Evolutionary conservation across 2,329 filamentous ascomycete genomes (phyloP).

Genomic region (Monilinia laxa): DNA sequence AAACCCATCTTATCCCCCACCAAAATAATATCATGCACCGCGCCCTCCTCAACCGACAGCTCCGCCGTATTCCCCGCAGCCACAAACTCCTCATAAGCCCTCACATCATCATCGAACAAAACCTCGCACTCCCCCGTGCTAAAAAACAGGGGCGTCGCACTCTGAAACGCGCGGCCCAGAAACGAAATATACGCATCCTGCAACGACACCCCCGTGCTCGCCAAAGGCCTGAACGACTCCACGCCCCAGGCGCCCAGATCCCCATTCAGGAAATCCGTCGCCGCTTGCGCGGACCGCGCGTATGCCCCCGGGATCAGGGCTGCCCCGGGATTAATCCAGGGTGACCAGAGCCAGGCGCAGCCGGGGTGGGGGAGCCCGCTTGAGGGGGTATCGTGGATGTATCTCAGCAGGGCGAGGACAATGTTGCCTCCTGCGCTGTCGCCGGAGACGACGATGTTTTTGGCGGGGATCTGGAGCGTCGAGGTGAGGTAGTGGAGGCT

Average conservation of each 20-base stretch:
- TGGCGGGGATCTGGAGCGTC: constrained; percentile 42
- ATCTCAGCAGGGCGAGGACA: constrained; percentile 47
- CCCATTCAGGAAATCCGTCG: constrained; percentile 45
- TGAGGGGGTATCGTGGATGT: constrained; percentile 44
- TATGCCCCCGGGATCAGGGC: constrained; percentile 34
- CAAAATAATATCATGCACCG: constrained; percentile 49
- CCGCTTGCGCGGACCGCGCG: constrained; percentile 26
- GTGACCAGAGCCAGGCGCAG: constrained; percentile 46
- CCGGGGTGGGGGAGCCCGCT: constrained; percentile 41
- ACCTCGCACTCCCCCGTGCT: constrained; percentile 46
- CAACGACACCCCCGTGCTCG: constrained; percentile 31
- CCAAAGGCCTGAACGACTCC: constrained; percentile 37
- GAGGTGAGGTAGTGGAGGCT: constrained; percentile 47
- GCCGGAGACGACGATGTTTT: constrained; percentile 47
- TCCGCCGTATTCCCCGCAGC: constrained; percentile 45
- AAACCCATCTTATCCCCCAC: constrained; percentile 46
- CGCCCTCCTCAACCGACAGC: constrained; percentile 44
- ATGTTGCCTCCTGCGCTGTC: constrained; percentile 53
- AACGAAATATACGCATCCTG: constrained; percentile 44
- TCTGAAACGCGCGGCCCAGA: constrained; percentile 43
- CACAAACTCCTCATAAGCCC: constrained; percentile 43
- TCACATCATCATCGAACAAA: constrained; percentile 44
- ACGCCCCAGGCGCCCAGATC: constrained; percentile 47
- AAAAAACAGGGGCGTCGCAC: constrained; percentile 45
- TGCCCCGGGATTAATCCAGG: constrained; percentile 44